phyloP scores from a whole-genome alignment of 768 basidiomycete genomes.

The Psilocybe tampanensis region DNA sequence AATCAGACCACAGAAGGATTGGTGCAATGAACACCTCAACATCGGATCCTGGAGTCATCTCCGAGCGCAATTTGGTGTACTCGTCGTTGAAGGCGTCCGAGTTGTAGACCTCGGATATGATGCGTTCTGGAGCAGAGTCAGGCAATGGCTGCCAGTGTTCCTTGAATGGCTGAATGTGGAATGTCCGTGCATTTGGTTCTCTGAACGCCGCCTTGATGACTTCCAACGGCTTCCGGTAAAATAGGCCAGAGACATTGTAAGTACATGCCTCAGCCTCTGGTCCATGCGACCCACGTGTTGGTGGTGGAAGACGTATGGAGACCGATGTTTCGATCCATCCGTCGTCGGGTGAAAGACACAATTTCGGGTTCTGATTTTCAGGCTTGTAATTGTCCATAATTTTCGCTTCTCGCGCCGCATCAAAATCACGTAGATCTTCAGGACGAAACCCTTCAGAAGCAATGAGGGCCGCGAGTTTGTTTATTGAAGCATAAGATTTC shows the following conservation, averaged over 20 bases:
- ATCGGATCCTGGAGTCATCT: constrained; percentile 8
- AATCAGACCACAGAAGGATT: constrained; percentile 36
- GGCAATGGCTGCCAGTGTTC: constrained; percentile 18
- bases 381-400: neutral
- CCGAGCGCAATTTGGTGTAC: constrained; percentile 13
- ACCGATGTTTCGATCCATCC: constrained; percentile 25
- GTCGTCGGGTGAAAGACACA: neutral
- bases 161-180: constrained; percentile 30
- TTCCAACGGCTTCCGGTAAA: constrained; percentile 8
- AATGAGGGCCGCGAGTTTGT: constrained; percentile 28
- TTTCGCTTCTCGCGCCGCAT: neutral
- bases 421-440: constrained; percentile 19
- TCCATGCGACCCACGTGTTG: constrained; percentile 10
- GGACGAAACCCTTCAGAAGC: too few species aligned
- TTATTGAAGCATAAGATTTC: constrained; percentile 27
- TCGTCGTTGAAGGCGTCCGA: constrained; percentile 21
- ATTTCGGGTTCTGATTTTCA: neutral
- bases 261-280: constrained; percentile 20
- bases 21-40: constrained; percentile 28
- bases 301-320: constrained; percentile 22
- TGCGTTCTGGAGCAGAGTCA: constrained; percentile 3
- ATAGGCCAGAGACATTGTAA: constrained; percentile 24
- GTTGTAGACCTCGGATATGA: constrained; percentile 21
- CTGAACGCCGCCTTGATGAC: constrained; percentile 13
- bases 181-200: constrained; percentile 7